Evolutionary conservation across 371 early-diverging fungal genomes (phyloP).

Genomic region (Umbelopsis sp.): DNA sequence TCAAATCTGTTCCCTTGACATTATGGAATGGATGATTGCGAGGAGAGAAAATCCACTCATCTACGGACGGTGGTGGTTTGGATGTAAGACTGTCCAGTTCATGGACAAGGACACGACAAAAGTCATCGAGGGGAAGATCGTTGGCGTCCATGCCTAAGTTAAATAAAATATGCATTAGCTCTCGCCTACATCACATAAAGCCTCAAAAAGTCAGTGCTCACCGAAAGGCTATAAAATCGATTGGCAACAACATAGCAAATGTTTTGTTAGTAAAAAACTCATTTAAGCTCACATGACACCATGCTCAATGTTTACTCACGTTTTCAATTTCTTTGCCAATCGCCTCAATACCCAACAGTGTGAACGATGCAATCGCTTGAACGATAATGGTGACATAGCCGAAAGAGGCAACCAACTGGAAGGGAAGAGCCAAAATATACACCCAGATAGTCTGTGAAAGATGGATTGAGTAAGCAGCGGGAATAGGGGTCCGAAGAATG

Average conservation of each 20-base stretch:
- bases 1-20: not conserved
- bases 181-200: not conserved
- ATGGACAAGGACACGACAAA: constrained; percentile 24
- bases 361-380: constrained; percentile 65
- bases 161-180: not conserved
- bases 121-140: constrained; percentile 40
- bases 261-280: not conserved
- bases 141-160: constrained; percentile 24
- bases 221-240: constrained; percentile 7
- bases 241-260: not conserved
- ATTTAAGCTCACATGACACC: not conserved
- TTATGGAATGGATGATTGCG: constrained; percentile 14
- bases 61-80: constrained; percentile 1
- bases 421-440: constrained; percentile 72
- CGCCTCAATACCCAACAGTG: constrained; percentile 71
- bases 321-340: constrained; percentile 79
- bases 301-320: constrained; percentile 24
- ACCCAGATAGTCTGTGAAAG: constrained; percentile 71
- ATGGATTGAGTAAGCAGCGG: constrained; percentile 82
- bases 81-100: constrained; percentile 22
- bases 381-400: constrained; percentile 52
- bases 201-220: not conserved
- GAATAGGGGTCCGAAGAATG: constrained; percentile 80
- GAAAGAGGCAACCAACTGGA: constrained; percentile 55
- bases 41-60: constrained; percentile 20